Evolutionary conservation across 176 grass and related monocot genomes (phyloP).

Genomic region (Eremochloa ophiuroides): DNA sequence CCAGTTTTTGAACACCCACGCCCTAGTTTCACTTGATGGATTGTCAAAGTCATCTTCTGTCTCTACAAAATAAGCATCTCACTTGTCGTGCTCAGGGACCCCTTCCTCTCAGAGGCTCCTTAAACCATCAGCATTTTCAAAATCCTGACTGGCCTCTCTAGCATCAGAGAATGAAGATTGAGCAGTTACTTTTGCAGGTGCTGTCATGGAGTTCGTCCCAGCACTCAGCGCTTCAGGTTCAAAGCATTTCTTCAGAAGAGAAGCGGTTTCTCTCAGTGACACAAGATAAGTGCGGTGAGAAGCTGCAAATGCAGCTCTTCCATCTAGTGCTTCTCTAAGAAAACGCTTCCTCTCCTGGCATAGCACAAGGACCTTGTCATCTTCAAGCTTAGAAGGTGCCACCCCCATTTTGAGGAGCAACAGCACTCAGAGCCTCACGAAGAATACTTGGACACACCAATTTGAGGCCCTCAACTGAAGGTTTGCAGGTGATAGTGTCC

Average conservation of each 20-base stretch:
- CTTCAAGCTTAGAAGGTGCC: no score
- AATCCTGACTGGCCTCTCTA: slow-evolving; percentile 3
- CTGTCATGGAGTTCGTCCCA: slow-evolving; percentile 13
- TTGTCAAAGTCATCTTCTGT: slow-evolving; percentile 47
- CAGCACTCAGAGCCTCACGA: no score
- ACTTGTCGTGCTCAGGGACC: slow-evolving; percentile 49
- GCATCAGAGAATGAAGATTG: slow-evolving; percentile 7
- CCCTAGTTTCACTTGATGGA: slow-evolving; percentile 29
- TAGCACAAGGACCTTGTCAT: slow-evolving; percentile 26
- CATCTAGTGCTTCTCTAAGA: slow-evolving; percentile 58
- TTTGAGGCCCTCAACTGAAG: no score
- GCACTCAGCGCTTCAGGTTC: slow-evolving; percentile 56
- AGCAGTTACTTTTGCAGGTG: slow-evolving; percentile 15
- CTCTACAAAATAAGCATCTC: slow-evolving; percentile 35
- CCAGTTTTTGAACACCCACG: slow-evolving; percentile 34
- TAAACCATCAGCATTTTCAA: slow-evolving; percentile 35
- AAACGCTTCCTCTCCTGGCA: slow-evolving; percentile 64
- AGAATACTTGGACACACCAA: no score
- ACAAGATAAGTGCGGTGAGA: slow-evolving; percentile 49
- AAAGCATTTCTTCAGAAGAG: slow-evolving; percentile 50
- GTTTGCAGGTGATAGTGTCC: no score
- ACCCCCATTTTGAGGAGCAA: no score
- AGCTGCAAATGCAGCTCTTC: slow-evolving; percentile 47
- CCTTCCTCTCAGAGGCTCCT: slow-evolving; percentile 29
- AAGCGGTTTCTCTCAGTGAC: slow-evolving; percentile 49